phyloP scores from a whole-genome alignment of 768 basidiomycete genomes.

The Roridomyces roridus region DNA sequence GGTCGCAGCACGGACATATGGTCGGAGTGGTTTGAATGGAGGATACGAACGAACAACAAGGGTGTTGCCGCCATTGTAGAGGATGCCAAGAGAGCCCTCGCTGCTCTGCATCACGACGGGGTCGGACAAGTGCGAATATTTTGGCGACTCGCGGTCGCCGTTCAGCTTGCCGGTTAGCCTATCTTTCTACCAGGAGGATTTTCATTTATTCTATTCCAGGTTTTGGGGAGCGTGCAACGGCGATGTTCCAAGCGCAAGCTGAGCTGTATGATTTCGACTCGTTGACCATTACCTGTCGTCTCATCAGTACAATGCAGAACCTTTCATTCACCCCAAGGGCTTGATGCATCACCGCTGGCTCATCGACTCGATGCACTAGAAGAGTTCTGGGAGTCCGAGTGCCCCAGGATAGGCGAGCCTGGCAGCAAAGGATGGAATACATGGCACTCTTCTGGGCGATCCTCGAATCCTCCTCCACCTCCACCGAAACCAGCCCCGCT shows the following conservation, averaged over 20 bases:
- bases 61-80: constrained; percentile 61
- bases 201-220: constrained; percentile 48
- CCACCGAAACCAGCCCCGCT: constrained; percentile 14
- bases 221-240: constrained; percentile 73
- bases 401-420: constrained; percentile 74
- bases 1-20: constrained; percentile 63
- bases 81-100: constrained; percentile 55
- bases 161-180: constrained; percentile 68
- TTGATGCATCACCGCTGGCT: constrained; percentile 50
- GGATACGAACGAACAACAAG: constrained; percentile 51
- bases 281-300: not conserved
- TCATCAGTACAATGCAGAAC: constrained; percentile 45
- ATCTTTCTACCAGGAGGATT: not conserved
- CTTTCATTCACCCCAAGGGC: constrained; percentile 59
- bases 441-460: constrained; percentile 55
- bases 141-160: constrained; percentile 71
- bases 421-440: constrained; percentile 70
- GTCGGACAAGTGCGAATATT: constrained; percentile 63
- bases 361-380: constrained; percentile 65
- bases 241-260: constrained; percentile 83
- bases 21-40: constrained; percentile 86
- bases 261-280: constrained; percentile 65
- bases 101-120: constrained; percentile 55
- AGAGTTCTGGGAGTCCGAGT: constrained; percentile 86
- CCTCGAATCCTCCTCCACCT: constrained; percentile 12